Percentiles rank a stretch among this genome's conserved stretches.
Conservation (phyloP, 768 basidiomycete species). For the Chlorophyllum brunneum region DNA sequence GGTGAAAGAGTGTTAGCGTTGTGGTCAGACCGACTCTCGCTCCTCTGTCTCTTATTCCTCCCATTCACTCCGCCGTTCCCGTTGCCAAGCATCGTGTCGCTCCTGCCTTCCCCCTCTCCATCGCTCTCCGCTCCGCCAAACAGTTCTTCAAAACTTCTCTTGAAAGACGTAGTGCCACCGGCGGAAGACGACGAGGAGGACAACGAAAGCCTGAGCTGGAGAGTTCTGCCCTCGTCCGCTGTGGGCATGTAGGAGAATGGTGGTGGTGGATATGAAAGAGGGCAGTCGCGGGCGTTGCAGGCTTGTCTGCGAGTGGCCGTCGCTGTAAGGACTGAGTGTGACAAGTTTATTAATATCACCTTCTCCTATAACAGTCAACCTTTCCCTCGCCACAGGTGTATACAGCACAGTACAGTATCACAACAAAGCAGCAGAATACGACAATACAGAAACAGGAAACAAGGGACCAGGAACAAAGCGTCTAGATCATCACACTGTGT, state of each 20-base stretch:
- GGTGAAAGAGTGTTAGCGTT: neutral
- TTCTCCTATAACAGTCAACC: too few species aligned
- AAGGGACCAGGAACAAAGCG: too few species aligned
- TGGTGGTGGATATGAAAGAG: neutral
- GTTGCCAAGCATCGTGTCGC: neutral
- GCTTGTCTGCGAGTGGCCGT: too few species aligned
- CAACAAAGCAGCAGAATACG: too few species aligned
- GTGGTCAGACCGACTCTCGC: neutral
- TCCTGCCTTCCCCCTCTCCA: neutral
- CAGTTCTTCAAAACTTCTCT: constrained; percentile 9
- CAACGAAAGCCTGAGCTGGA: constrained; percentile 8
- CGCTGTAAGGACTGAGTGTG: too few species aligned
- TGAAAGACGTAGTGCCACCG: constrained; percentile 1
- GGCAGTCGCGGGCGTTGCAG: neutral
- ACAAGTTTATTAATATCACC: too few species aligned
- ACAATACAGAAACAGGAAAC: too few species aligned
- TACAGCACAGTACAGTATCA: too few species aligned
- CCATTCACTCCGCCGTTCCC: neutral
- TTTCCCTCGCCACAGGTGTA: too few species aligned
- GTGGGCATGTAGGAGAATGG: neutral
- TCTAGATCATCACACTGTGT: constrained; percentile 30
- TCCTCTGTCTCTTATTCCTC: constrained; percentile 8
- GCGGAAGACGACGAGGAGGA: neutral
- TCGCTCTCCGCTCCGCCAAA: constrained; percentile 9
- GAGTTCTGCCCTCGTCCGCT: constrained; percentile 2